A percentile compares a stretch with the other conserved stretches of the same genome.
phyloP scores from a whole-genome alignment of 768 basidiomycete species.

The Tricholoma sp. region DNA sequence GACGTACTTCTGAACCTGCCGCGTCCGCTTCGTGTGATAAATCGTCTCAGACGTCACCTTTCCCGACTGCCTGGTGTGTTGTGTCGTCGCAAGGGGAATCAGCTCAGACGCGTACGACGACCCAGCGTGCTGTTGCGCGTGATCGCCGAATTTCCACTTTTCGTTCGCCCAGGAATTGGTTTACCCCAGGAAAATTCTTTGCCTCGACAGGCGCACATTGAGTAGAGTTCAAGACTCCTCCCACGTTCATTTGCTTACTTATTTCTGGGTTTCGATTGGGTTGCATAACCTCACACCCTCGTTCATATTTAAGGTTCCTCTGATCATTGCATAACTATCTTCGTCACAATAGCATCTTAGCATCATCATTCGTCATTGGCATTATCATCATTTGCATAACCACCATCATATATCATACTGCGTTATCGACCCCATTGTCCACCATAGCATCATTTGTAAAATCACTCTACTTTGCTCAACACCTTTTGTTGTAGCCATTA shows the following conservation, averaged over 20 bases:
- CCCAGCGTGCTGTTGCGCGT: conserved; percentile 25
- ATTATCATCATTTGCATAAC: neutral
- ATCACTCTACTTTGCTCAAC: neutral
- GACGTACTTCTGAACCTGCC: conserved; percentile 25
- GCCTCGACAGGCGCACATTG: conserved; percentile 32
- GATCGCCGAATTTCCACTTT: conserved; percentile 17
- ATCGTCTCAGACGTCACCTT: conserved; percentile 31
- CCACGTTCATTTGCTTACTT: neutral
- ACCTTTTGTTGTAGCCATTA: neutral
- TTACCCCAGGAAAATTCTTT: conserved; percentile 48
- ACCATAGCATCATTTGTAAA: no score
- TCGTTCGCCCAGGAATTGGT: conserved; percentile 48
- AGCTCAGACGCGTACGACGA: conserved; percentile 10
- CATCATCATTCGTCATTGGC: neutral
- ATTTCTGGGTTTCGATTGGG: neutral
- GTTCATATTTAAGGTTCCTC: neutral
- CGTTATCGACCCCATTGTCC: neutral
- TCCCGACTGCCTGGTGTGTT: conserved; percentile 28
- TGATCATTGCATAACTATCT: no score
- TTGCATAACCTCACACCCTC: neutral
- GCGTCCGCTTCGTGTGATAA: conserved; percentile 32
- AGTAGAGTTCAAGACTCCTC: conserved; percentile 6
- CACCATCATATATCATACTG: neutral
- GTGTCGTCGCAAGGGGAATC: conserved; percentile 18
- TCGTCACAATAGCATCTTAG: neutral